Percentiles rank a stretch among this genome's conserved stretches.
Evolutionary conservation across 345 rosid species (phyloP).

Genomic region (Brassica cretica): DNA sequence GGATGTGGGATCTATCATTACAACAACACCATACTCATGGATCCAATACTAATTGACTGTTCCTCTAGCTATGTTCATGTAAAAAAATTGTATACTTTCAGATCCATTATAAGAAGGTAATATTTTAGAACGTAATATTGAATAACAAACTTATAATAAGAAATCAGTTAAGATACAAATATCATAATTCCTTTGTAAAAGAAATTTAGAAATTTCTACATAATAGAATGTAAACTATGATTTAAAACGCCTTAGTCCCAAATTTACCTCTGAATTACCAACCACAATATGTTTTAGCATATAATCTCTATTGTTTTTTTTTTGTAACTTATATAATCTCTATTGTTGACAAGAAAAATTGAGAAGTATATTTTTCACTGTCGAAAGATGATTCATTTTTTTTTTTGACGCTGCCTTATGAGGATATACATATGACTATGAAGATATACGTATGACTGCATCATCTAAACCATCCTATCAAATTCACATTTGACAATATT

Average conservation of each 20-base stretch:
- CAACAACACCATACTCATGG: conserved; percentile 19
- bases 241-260: not conserved
- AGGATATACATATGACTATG: too few species aligned
- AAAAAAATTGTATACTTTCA: not conserved
- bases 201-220: not conserved
- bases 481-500: too few species aligned
- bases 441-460: too few species aligned
- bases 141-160: not conserved
- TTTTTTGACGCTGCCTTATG: too few species aligned
- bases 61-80: not conserved
- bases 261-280: not conserved
- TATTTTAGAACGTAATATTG: not conserved
- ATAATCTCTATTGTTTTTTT: not conserved
- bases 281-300: not conserved
- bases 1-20: conserved; percentile 38
- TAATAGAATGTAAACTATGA: not conserved
- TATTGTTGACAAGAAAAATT: not conserved
- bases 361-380: not conserved
- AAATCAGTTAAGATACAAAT: not conserved
- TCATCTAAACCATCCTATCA: too few species aligned
- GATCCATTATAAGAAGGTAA: not conserved
- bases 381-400: not conserved
- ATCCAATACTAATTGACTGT: conserved; percentile 7
- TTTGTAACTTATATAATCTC: not conserved
- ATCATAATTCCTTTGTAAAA: not conserved